Base-by-base conservation (phyloP, 1,284 basidiomycete genomes). In the Hypsizygus ulmarius region DNA sequence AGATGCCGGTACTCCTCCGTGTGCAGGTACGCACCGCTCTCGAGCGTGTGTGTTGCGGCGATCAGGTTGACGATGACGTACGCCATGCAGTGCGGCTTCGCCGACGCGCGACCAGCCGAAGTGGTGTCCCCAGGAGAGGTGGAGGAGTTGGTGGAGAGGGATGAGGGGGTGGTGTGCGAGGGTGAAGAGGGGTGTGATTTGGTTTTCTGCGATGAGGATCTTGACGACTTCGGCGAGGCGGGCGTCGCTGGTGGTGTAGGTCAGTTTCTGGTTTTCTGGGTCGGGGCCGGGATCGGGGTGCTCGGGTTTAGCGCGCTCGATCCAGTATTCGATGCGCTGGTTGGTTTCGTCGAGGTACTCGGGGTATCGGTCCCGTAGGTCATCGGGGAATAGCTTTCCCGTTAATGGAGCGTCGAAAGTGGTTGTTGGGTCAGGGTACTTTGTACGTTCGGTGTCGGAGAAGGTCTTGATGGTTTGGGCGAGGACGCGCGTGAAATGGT, bases 41-140 rank as follows among this genome's bases (percentile, higher is more conserved):
- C 56, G 6, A 66, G 45, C 15, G 58, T 38, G 6, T 58, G 60
- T 5, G 57, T 56, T 0, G 63, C 63, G 27, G 62, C 58, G 16
- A 60, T 58, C 3, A 63, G 38, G 40, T 69, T 71, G 56, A 68
- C 61, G 39, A 65, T 62, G 5, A 69, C 41, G 51, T 70, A 72
- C 1, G 59, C 50, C n/a, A 2, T 43, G 39, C 3, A 68, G 49
- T 1, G 66, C 63, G 12, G 57, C 50, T 36, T 65, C 53, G 43
- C 51, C 55, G 16, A 64, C 55, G 11, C 63, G 57, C 7, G 57
- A 58, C 49, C 62, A 66, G 0, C 67, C 68, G 45, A 64, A 64
- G 42, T 65, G 57, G 50, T 68, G 59, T 1, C 60, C 61, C 58
- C 61, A 66, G 15, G 43, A 44, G 29, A 67, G 42, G 6, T 51